Evolutionary conservation across 805 yeast species (phyloP), one percentile per base, ranked within the genome.

Genomic region (Clavispora fructus): DNA sequence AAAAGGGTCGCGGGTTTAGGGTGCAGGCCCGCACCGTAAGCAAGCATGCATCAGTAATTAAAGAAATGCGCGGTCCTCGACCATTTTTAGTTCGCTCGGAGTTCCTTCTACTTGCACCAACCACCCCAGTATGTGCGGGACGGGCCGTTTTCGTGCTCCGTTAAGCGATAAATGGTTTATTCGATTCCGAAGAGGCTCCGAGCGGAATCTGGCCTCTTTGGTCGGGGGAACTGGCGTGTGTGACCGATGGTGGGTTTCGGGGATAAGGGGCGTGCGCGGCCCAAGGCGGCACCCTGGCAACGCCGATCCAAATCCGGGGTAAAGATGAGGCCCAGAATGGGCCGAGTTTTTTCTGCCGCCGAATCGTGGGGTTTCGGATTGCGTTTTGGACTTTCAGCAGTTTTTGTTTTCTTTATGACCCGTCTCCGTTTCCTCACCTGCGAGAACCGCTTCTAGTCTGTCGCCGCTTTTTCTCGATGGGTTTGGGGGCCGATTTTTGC

Each of bases 281-380:
- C 41, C 41, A 26, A 26, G 13, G 41, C 17, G 5, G 11, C 32
- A 16, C 41, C 31, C 26, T 17, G 30, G n/a, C 6, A 17, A 17
- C 29, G 29, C 19, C 31, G 41, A n/a, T 26, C 41, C 14, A 27
- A 39, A 39, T 39, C 41, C 41, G 41, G 41, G 41, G 41, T 39
- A 39, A 27, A 12, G 28, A 37, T 25, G 39, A 25, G 28, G 25
- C 37, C 32, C 37, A 17, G 13, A 33, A 12, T 35, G 27, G 28
- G 28, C 28, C 39, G 23, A 23, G 28, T 35, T 35, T 16, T 13
- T 10, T 7, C 14, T 14, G n/a, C 13, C 11, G 7, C 31, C n/a
- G 31, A 29, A 29, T 11, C 31, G 31, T 29, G 31, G 31, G 31
- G 31, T 29, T 29, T 10, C 7, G 31, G 13, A 11, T 29, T 29